Evolutionary conservation across 1,284 basidiomycete species (phyloP).

Genomic region (Peniophora sp.): DNA sequence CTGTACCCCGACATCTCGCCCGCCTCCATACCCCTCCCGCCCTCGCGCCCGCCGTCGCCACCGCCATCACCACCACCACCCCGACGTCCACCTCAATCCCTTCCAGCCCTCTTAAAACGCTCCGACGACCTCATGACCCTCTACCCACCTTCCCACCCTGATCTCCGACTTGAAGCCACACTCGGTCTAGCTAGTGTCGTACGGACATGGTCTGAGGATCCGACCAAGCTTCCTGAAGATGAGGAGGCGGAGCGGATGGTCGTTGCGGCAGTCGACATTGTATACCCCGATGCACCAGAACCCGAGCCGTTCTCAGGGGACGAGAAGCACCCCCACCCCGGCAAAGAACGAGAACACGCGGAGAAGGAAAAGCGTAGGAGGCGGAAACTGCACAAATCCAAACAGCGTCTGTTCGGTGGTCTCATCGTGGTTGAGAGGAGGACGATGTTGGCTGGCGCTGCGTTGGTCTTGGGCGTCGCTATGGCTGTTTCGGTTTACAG

Average conservation of each 20-base stretch:
- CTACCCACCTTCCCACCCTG: slow-evolving; percentile 39
- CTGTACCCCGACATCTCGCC: not conserved
- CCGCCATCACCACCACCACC: not conserved
- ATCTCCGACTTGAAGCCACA: slow-evolving; percentile 45
- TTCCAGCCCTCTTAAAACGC: slow-evolving; percentile 32
- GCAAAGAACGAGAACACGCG: slow-evolving; percentile 11
- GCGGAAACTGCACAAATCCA: slow-evolving; percentile 17
- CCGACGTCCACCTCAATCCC: slow-evolving; percentile 16
- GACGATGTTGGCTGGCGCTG: slow-evolving; percentile 52
- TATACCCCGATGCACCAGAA: slow-evolving; percentile 35
- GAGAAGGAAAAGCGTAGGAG: slow-evolving; percentile 11
- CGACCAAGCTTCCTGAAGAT: slow-evolving; percentile 34
- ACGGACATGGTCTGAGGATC: slow-evolving; percentile 50
- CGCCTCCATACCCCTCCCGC: not conserved
- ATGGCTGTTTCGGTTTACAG: slow-evolving; percentile 59
- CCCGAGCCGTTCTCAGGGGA: slow-evolving; percentile 17
- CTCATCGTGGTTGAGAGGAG: slow-evolving; percentile 27
- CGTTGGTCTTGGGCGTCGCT: slow-evolving; percentile 59
- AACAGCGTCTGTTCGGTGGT: slow-evolving; percentile 14
- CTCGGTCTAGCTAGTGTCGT: slow-evolving; percentile 63
- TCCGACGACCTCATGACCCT: slow-evolving; percentile 34
- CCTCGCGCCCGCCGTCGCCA: slow-evolving; percentile 1
- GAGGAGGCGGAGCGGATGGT: slow-evolving; percentile 60
- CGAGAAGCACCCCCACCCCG: slow-evolving; percentile 4
- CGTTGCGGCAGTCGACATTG: slow-evolving; percentile 39